Conservation (phyloP, 2,329 filamentous ascomycete species). For the Penicillium oxalicum region DNA sequence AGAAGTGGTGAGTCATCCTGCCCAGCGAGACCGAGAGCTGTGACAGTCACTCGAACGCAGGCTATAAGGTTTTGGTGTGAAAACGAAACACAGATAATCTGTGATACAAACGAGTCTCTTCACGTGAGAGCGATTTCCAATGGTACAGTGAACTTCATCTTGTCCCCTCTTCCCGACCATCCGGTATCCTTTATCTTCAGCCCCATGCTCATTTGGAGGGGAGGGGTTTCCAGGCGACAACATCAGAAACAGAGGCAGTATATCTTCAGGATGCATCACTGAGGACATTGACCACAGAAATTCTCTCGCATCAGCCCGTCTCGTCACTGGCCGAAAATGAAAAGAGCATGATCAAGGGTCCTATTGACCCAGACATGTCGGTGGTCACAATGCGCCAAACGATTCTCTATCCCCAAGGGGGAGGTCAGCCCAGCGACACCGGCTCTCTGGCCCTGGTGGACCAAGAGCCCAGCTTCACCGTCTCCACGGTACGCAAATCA, state of each 20-base stretch:
- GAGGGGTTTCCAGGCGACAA: neutral
- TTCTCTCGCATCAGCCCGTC: conserved; percentile 18
- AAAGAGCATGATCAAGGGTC: conserved; percentile 17
- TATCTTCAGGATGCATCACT: conserved; percentile 24
- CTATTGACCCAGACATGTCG: conserved; percentile 10
- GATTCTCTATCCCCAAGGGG: conserved; percentile 27
- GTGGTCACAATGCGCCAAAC: conserved; percentile 21
- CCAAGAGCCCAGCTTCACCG: conserved; percentile 15
- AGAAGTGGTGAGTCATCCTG: too few species aligned
- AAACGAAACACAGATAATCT: too few species aligned
- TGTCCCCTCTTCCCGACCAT: too few species aligned
- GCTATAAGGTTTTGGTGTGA: too few species aligned
- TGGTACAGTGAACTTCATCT: too few species aligned
- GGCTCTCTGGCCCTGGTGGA: conserved; percentile 15
- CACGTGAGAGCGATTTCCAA: too few species aligned
- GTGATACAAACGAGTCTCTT: too few species aligned
- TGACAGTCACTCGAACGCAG: too few species aligned
- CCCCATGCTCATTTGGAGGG: neutral
- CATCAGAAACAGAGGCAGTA: conserved; percentile 17
- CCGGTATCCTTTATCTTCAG: too few species aligned
- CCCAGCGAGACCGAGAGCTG: too few species aligned
- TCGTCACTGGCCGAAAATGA: conserved; percentile 18
- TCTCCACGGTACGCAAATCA: conserved; percentile 23
- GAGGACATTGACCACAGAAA: conserved; percentile 15
- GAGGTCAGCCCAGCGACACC: conserved; percentile 25